These are phyloP conservation scores for Kurtzmaniella quercitrusa DNA, from an alignment of 1,139 yeast genomes.

Conservation along the genomic window DNA sequence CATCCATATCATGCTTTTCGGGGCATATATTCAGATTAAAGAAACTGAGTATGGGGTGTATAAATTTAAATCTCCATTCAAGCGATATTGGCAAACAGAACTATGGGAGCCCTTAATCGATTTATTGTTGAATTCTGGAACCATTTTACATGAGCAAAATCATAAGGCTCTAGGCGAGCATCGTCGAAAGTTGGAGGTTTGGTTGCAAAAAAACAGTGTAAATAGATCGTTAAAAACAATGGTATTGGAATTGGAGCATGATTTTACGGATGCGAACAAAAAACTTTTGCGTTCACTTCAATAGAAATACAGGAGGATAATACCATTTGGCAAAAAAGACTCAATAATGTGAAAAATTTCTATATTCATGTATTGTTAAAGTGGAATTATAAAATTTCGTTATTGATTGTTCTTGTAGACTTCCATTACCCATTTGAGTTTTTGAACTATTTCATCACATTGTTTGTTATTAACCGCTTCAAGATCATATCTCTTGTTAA, in stretches of 20 bases:
- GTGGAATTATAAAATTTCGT: neutral
- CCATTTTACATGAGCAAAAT: constrained; percentile 5
- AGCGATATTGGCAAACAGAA: constrained; percentile 72
- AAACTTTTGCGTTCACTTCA: constrained; percentile 5
- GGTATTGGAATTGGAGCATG: constrained; percentile 3
- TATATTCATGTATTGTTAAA: neutral
- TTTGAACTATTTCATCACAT: constrained; percentile 71
- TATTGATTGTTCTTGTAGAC: constrained; percentile 31
- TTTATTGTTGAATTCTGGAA: constrained; percentile 56
- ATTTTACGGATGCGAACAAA: neutral
- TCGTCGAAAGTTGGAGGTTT: constrained; percentile 41
- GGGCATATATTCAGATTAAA: constrained; percentile 51
- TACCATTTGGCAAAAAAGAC: too few species aligned
- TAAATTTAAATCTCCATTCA: constrained; percentile 44
- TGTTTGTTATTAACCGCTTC: constrained; percentile 66
- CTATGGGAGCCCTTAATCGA: constrained; percentile 72
- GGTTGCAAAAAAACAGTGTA: constrained; percentile 28
- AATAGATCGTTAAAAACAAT: constrained; percentile 6
- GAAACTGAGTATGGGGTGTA: constrained; percentile 21
- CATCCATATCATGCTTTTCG: constrained; percentile 69
- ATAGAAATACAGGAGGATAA: too few species aligned
- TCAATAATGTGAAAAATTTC: neutral
- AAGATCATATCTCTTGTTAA: constrained; percentile 72
- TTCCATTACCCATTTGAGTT: constrained; percentile 50
- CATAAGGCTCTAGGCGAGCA: constrained; percentile 27